Evolutionary conservation across 352 stramenopile genomes (phyloP).

Genomic region (Phytophthora cactorum): DNA sequence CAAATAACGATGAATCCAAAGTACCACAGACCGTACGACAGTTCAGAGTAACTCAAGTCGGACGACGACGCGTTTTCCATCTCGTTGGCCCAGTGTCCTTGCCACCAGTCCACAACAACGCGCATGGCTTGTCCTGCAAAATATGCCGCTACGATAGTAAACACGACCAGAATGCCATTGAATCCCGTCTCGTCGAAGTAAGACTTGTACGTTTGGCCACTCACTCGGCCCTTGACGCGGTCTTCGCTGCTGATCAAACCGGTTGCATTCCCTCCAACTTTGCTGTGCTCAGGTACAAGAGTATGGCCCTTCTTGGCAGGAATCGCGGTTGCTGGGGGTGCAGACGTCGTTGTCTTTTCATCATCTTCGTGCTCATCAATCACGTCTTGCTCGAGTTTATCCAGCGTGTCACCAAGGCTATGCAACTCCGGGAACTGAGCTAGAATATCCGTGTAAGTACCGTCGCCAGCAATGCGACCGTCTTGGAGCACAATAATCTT

Average conservation of each 20-base stretch:
- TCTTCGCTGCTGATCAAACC: slow-evolving; percentile 36
- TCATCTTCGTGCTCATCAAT: slow-evolving; percentile 31
- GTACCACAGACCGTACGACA: slow-evolving; percentile 46
- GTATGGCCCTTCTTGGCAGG: background rate
- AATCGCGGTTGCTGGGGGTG: background rate
- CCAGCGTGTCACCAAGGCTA: slow-evolving; percentile 15
- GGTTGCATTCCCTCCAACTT: background rate
- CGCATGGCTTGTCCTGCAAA: slow-evolving; percentile 26
- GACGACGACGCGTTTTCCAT: slow-evolving; percentile 24
- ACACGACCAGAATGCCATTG: slow-evolving; percentile 33
- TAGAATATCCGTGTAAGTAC: slow-evolving; percentile 27
- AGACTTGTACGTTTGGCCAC: slow-evolving; percentile 31
- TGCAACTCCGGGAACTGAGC: slow-evolving; percentile 35
- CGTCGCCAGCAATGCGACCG: slow-evolving; percentile 31
- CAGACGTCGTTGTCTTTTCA: background rate
- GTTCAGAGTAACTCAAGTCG: slow-evolving; percentile 45
- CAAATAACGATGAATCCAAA: slow-evolving; percentile 40
- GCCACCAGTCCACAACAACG: slow-evolving; percentile 43
- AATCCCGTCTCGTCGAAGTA: slow-evolving; percentile 47
- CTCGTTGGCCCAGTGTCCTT: slow-evolving; percentile 41
- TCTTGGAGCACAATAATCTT: slow-evolving; percentile 44
- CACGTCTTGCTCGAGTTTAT: slow-evolving; percentile 32
- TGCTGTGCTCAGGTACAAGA: slow-evolving; percentile 7
- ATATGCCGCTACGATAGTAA: slow-evolving; percentile 25
- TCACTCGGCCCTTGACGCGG: slow-evolving; percentile 35